Conservation (phyloP, 1,139 yeast genomes). For the Geotrichum phurueaensis region DNA sequence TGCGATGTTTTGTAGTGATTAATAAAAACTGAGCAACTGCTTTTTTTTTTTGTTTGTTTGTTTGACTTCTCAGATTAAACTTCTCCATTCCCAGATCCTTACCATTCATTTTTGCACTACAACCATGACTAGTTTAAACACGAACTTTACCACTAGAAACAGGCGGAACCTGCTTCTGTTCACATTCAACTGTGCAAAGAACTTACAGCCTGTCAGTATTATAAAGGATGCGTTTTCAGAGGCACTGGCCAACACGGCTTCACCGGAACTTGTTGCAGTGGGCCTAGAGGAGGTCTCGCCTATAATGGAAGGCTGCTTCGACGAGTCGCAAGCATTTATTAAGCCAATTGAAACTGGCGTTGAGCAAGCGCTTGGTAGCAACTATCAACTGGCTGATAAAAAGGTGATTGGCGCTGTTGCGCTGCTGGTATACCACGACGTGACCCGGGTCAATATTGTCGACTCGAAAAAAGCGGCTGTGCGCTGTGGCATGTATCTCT, state of each 20-base stretch:
- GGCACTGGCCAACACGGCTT: constrained; percentile 7
- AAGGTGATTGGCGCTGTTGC: constrained; percentile 63
- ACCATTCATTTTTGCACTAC: neutral
- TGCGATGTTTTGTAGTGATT: neutral
- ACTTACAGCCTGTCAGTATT: constrained; percentile 22
- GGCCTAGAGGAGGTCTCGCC: constrained; percentile 74
- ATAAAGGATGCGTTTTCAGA: constrained; percentile 16
- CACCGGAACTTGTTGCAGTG: constrained; percentile 52
- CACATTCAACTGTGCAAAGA: constrained; percentile 31
- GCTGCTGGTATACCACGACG: constrained; percentile 46
- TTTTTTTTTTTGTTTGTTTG: neutral
- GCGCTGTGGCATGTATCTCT: constrained; percentile 53
- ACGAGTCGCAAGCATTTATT: constrained; percentile 40
- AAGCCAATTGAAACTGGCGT: constrained; percentile 41
- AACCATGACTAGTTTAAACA: neutral
- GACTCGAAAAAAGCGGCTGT: constrained; percentile 26
- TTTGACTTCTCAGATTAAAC: neutral
- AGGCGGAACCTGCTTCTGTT: constrained; percentile 7
- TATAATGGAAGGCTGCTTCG: constrained; percentile 56
- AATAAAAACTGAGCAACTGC: neutral
- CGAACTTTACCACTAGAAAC: neutral
- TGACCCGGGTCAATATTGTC: constrained; percentile 22
- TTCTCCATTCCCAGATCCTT: neutral
- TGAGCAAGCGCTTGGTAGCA: constrained; percentile 38
- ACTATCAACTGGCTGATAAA: constrained; percentile 44